These are phyloP conservation scores for Elymus sibiricus DNA, from an alignment of 176 grass and related monocot species.

Conservation along the genomic window DNA sequence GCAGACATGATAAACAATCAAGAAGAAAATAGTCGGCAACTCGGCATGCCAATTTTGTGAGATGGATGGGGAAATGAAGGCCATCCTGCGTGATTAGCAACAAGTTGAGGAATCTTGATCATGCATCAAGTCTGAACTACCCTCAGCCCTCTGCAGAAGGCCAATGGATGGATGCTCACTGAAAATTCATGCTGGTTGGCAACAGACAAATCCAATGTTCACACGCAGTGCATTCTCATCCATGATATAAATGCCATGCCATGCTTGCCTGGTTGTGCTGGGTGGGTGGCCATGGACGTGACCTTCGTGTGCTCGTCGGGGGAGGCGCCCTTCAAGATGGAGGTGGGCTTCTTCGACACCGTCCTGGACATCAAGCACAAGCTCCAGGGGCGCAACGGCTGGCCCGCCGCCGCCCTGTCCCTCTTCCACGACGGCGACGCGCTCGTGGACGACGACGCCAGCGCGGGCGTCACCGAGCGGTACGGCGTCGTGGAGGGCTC, in stretches of 20 bases:
- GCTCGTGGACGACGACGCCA: conserved; percentile 11
- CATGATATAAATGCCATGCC: conserved; percentile 1
- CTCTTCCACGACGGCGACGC: conserved; percentile 40
- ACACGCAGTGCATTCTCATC: background rate
- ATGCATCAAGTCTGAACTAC: background rate
- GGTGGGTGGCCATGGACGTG: conserved; percentile 45
- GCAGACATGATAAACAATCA: background rate
- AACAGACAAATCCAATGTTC: background rate
- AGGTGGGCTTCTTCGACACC: conserved; percentile 72
- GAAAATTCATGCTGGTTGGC: background rate
- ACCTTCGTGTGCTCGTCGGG: conserved; percentile 44
- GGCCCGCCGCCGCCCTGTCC: conserved; percentile 21
- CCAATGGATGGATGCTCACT: background rate
- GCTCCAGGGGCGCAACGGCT: conserved; percentile 46
- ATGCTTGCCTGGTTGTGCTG: background rate
- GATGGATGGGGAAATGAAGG: background rate
- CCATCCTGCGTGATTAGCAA: background rate
- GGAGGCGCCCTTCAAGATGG: conserved; percentile 45
- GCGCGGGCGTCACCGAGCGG: conserved; percentile 10
- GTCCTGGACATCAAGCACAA: conserved; percentile 63
- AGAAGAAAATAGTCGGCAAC: background rate
- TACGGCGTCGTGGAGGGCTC: conserved; percentile 51
- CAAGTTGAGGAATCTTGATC: background rate
- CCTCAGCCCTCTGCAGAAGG: background rate
- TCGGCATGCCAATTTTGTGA: conserved; percentile 17